These are phyloP conservation scores for Arachnopeziza araneosa DNA, from an alignment of 2,329 filamentous ascomycete species.

Conservation along the genomic window DNA sequence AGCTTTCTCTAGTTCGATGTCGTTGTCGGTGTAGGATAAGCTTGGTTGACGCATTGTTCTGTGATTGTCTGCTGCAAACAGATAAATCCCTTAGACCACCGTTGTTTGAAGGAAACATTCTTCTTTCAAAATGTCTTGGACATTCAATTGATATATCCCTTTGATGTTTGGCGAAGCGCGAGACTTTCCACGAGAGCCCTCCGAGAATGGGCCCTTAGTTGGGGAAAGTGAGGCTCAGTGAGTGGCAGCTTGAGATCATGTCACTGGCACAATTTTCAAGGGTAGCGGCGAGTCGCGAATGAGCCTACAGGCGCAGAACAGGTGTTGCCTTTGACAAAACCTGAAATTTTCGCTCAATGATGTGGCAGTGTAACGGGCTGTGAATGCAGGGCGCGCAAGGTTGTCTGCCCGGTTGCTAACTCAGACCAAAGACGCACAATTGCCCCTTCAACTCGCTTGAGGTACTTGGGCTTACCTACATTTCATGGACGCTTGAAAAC, in stretches of 20 bases:
- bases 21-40: background rate
- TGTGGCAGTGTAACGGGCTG: background rate
- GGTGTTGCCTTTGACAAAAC: background rate
- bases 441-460: too few species aligned
- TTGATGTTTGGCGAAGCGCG: background rate
- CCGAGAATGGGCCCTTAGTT: background rate
- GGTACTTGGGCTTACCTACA: too few species aligned
- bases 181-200: background rate
- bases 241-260: background rate
- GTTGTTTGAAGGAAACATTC: background rate
- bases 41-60: background rate
- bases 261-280: background rate
- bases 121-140: background rate
- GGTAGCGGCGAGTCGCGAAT: background rate
- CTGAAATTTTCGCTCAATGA: background rate
- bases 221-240: background rate
- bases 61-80: background rate
- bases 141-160: background rate
- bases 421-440: background rate
- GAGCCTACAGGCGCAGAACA: background rate
- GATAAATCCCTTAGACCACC: background rate
- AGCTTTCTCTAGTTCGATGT: background rate
- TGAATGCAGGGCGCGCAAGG: background rate
- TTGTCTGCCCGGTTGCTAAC: background rate
- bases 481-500: too few species aligned